Percentiles rank a stretch among this genome's conserved stretches.
Evolutionary conservation across 768 basidiomycete species (phyloP).

Genomic region (Rhodotorula toruloides): DNA sequence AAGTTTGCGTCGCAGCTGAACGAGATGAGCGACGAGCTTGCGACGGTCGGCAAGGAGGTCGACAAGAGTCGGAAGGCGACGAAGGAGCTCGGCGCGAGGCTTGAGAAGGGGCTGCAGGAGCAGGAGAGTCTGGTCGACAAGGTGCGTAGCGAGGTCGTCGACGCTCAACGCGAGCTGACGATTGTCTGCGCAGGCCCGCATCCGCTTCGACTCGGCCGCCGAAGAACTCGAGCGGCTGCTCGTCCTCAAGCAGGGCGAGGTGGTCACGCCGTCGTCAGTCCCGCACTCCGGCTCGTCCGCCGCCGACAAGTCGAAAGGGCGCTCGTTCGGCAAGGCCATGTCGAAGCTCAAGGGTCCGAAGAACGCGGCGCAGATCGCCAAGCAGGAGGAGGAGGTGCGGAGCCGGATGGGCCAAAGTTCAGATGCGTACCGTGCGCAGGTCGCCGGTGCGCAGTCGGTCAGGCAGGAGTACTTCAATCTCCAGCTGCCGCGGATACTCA

Average conservation of each 20-base stretch:
- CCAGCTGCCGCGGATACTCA: slow-evolving; percentile 84
- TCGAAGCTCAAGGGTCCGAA: slow-evolving; percentile 43
- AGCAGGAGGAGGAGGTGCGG: slow-evolving; percentile 92
- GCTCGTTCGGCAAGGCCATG: slow-evolving; percentile 42
- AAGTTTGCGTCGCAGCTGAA: slow-evolving; percentile 78
- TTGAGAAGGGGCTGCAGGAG: slow-evolving; percentile 82
- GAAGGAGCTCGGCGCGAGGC: slow-evolving; percentile 81
- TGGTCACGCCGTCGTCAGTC: slow-evolving; percentile 41
- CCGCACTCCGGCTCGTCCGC: slow-evolving; percentile 30
- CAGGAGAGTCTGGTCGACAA: slow-evolving; percentile 82
- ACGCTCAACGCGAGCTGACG: no score
- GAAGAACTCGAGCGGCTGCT: slow-evolving; percentile 91
- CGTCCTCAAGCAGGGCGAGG: slow-evolving; percentile 89
- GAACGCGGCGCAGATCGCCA: slow-evolving; percentile 59
- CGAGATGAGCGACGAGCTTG: slow-evolving; percentile 96
- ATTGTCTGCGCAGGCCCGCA: slow-evolving; percentile 54
- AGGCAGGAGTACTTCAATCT: slow-evolving; percentile 98
- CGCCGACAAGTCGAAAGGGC: slow-evolving; percentile 16
- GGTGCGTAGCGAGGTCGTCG: slow-evolving; percentile 41
- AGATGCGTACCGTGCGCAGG: slow-evolving; percentile 83
- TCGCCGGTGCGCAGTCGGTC: slow-evolving; percentile 79
- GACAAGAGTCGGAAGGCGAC: slow-evolving; percentile 93
- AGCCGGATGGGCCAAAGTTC: slow-evolving; percentile 75
- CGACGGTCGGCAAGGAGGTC: slow-evolving; percentile 77
- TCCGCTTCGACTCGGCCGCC: slow-evolving; percentile 75